Evolutionary conservation across 331 rosid species (phyloP), one percentile per base, ranked within the genome.

Genomic region (Spiraea crenata): DNA sequence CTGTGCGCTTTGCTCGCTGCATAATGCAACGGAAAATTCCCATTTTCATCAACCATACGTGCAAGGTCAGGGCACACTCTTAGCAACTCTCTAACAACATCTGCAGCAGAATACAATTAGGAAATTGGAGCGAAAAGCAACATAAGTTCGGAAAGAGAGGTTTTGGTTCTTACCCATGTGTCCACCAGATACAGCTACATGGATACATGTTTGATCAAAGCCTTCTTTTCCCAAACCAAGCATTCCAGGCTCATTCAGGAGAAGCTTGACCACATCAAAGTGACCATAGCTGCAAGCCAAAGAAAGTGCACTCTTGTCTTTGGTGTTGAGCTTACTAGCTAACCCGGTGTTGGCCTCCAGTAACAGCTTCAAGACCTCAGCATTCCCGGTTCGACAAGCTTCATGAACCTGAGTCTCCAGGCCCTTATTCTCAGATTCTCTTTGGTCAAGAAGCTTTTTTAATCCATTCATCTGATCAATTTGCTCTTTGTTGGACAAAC

Each of bases 131-230:
- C 17, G 6, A 31, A 20, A 35, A 7, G 5, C 6, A 31, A 9
- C 54, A 6, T 7, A 15, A 3, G 11, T n/a, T 25, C 7, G 12
- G 9, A 25, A 44, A 44, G 44, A 19, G 11, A 35, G 3, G 49
- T 38, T 63, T 5, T 46, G 17, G 39, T 55, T 3, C 69, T 3
- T 40, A 91, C 97, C 96, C 3, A 80, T 72, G 73, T 84, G 82
- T 42, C 97, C 97, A 71, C 73, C 79, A 11, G 88, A 79, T 9
- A 88, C 90, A 13, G 97, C 97, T 15, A 70, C 69, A 64, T 82
- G 90, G 9, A 85, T 71, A 60, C 93, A 92, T 15, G 79, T 61
- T 64, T 65, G 89, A 56, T 85, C 87, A 51, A 70, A 60, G 5
- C 72, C 81, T 17, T 72, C 82, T 55, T 73, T 77, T 20, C 48